Conservation (phyloP, 2,329 filamentous ascomycete genomes). For the Macrophomina pseudophaseolina region DNA sequence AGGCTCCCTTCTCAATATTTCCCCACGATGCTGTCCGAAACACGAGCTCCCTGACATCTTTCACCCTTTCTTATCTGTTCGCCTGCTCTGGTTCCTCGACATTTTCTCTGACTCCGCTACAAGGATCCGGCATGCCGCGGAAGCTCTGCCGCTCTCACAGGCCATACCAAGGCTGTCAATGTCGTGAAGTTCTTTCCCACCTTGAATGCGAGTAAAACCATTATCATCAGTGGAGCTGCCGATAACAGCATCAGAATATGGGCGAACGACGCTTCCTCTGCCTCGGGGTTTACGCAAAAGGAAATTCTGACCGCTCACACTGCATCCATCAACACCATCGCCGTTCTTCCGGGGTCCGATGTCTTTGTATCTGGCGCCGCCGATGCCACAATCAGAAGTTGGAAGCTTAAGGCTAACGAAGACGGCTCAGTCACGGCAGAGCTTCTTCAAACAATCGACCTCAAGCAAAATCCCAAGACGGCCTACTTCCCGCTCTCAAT, state of each 20-base stretch:
- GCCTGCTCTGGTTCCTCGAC: too few species aligned
- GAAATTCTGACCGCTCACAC: slow-evolving; percentile 68
- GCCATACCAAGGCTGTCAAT: slow-evolving; percentile 81
- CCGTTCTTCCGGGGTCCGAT: slow-evolving; percentile 50
- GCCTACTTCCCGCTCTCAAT: slow-evolving; percentile 82
- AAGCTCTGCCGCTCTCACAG: slow-evolving; percentile 69
- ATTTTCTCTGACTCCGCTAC: neutral
- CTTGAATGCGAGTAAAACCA: slow-evolving; percentile 53
- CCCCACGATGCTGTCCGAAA: too few species aligned
- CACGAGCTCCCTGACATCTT: too few species aligned
- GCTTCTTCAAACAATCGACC: slow-evolving; percentile 36
- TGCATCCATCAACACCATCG: slow-evolving; percentile 73
- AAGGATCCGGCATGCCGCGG: slow-evolving; percentile 57
- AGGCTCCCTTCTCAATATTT: neutral
- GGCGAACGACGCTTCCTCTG: slow-evolving; percentile 41
- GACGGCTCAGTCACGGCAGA: slow-evolving; percentile 35
- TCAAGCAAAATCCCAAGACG: slow-evolving; percentile 64
- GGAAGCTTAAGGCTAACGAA: slow-evolving; percentile 61
- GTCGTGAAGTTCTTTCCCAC: slow-evolving; percentile 77
- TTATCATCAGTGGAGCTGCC: slow-evolving; percentile 79
- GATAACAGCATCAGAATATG: slow-evolving; percentile 77
- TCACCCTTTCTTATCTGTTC: neutral
- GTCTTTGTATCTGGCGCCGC: slow-evolving; percentile 66
- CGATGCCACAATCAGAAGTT: slow-evolving; percentile 68
- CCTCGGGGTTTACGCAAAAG: slow-evolving; percentile 46